Evolutionary conservation across 192 early-diverging fungal species (phyloP).

Genomic region (Phlyctochytrium planicorne): DNA sequence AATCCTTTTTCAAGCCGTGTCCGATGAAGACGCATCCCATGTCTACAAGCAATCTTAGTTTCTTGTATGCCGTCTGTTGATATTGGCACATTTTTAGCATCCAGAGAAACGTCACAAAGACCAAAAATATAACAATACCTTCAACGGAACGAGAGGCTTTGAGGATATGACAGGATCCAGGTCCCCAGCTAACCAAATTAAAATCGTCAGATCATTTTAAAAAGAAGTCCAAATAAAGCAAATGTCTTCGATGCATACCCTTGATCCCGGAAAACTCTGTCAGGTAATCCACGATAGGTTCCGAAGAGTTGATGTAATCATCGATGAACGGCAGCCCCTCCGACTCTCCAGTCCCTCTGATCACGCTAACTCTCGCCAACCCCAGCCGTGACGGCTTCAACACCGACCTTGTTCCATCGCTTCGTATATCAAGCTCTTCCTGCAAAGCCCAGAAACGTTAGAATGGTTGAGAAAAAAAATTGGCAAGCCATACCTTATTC

Average conservation of each 20-base stretch:
- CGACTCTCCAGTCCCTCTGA: conserved; percentile 75
- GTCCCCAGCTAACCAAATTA: too few relatives aligned
- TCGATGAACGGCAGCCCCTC: conserved; percentile 90
- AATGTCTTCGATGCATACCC: conserved; percentile 39
- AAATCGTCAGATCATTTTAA: too few relatives aligned
- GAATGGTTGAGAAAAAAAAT: conserved; percentile 9
- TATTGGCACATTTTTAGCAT: conserved; percentile 6
- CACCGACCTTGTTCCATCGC: conserved; percentile 86
- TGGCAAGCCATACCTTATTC: conserved; percentile 36
- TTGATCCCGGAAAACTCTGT: conserved; percentile 95
- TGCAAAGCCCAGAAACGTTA: too few relatives aligned
- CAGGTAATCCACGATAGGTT: conserved; percentile 86
- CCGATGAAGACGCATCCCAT: conserved; percentile 90
- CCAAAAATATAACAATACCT: conserved; percentile 45
- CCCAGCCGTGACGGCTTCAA: conserved; percentile 77
- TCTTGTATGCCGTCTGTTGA: conserved; percentile 74
- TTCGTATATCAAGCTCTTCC: conserved; percentile 86
- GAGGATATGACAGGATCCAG: conserved; percentile 70
- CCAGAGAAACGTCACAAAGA: too few relatives aligned
- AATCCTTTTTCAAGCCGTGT: conserved; percentile 93
- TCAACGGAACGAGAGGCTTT: conserved; percentile 82
- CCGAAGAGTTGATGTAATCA: conserved; percentile 86
- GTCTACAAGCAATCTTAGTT: conserved; percentile 87
- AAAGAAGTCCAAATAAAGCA: conserved; percentile 13
- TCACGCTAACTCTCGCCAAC: conserved; percentile 86